Percentiles rank a stretch among this genome's conserved stretches.
These are phyloP conservation scores for Erysimum cheiri DNA, from an alignment of 441 rosid species.

Conservation along the genomic window DNA sequence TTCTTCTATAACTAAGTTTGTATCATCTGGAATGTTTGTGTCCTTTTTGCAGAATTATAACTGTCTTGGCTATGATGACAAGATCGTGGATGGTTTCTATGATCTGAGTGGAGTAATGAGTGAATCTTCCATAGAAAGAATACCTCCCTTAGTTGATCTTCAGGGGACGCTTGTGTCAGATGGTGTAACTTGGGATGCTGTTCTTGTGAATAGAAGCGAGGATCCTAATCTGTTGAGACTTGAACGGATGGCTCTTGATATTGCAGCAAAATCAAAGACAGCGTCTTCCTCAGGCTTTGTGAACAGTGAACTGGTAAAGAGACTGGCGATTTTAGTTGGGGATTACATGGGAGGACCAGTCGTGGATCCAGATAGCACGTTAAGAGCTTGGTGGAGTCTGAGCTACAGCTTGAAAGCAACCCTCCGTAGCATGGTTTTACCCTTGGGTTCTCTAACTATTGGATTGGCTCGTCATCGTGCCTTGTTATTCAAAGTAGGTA, in stretches of 20 bases:
- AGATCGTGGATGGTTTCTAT: slow-evolving; percentile 94
- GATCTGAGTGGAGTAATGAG: slow-evolving; percentile 78
- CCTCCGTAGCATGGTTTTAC: slow-evolving; percentile 93
- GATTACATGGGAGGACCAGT: slow-evolving; percentile 97
- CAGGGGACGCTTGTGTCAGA: slow-evolving; percentile 79
- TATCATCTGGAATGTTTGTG: slow-evolving; percentile 51
- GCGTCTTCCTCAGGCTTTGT: slow-evolving; percentile 45
- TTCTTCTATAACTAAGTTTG: slow-evolving; percentile 34
- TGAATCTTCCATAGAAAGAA: slow-evolving; percentile 65
- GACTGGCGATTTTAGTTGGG: slow-evolving; percentile 82
- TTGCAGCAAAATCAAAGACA: slow-evolving; percentile 64
- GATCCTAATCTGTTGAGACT: slow-evolving; percentile 83
- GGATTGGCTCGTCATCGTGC: slow-evolving; percentile 99
- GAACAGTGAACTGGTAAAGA: slow-evolving; percentile 60
- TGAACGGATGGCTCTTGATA: slow-evolving; percentile 68
- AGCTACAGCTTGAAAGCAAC: slow-evolving; percentile 84
- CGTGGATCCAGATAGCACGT: slow-evolving; percentile 74
- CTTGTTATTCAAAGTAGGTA: slow-evolving; percentile 83
- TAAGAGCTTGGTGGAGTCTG: slow-evolving; percentile 77
- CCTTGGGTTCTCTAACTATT: slow-evolving; percentile 88
- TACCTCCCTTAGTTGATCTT: slow-evolving; percentile 89
- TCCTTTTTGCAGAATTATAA: slow-evolving; percentile 79
- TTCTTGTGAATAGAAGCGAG: slow-evolving; percentile 82
- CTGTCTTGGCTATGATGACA: slow-evolving; percentile 94
- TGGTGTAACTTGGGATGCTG: slow-evolving; percentile 79